phyloP scores from a whole-genome alignment of 2,329 filamentous ascomycete species.

The Ilyonectria destructans region DNA sequence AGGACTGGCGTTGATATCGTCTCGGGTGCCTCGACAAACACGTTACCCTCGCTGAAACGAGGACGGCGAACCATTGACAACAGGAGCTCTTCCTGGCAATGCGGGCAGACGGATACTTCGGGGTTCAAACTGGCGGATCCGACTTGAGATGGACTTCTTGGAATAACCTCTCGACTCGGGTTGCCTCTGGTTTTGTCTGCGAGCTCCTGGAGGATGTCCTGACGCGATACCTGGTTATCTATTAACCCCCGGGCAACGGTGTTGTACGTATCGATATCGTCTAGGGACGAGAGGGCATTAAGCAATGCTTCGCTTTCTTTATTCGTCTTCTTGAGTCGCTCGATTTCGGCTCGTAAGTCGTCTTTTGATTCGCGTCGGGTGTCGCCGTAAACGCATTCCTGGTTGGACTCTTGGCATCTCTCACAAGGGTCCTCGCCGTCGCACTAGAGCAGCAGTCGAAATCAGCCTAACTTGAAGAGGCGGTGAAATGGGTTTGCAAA shows the following conservation, averaged over 20 bases:
- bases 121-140: no score
- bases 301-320: not conserved
- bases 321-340: constrained; percentile 34
- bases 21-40: no score
- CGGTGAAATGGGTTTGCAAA: not conserved
- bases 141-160: no score
- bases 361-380: constrained; percentile 29
- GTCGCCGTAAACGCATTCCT: constrained; percentile 28
- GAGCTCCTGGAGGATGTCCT: no score
- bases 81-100: no score
- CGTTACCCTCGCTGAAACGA: not conserved
- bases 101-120: no score
- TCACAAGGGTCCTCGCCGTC: not conserved
- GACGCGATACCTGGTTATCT: no score
- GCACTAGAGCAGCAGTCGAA: not conserved
- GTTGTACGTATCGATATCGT: not conserved
- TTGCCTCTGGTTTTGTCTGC: not conserved
- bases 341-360: constrained; percentile 45
- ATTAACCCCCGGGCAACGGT: no score
- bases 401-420: not conserved
- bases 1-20: not conserved
- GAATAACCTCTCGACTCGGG: no score
- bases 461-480: no score
- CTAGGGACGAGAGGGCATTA: not conserved
- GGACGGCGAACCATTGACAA: not conserved